Base-by-base conservation (phyloP, 106 monocot species). In the Phalaenopsis equestris region DNA sequence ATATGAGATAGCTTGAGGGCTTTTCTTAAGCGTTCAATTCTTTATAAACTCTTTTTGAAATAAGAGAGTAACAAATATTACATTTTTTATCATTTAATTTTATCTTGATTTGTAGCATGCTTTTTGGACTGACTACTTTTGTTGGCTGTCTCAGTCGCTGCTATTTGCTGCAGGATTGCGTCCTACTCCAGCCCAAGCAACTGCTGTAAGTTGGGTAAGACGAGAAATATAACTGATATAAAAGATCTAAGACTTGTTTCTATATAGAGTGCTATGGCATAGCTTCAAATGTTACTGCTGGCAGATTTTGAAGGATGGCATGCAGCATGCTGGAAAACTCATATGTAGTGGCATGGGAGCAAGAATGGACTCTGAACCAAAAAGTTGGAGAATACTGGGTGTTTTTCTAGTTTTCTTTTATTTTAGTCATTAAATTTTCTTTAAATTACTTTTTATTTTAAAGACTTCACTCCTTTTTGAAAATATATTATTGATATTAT, bases 321-420 rank as follows among this genome's bases (percentile, higher is more conserved):
- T 95, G 98, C 98, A 99, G 76, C 98, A 99, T 85, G 98, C 95
- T 8, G 98, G 98, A 58, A 99, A 95, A 85, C 86, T 99, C 49
- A 95, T 99, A 49, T 94, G 94, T 80, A 99, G 98, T 80, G 82
- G 84, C 81, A 91, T 99, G 98, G 98, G 98, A 68, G 94, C 98
- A 67, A 90, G 90, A 85, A 99, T 99, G 98, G 98, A 99, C 82
- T 85, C 98, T 61, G 98, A 99, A 78, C 98, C 98, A 46, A 99
- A 99, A 79, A 91, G 91, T 84, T 99, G 98, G 98, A 90, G 98
- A 75, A 99, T 99, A 87, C 81, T 99, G 43, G 98, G 98, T 95
- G 12, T 77, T 19, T 38, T 23, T 2, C 38, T 4, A 52, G n/a
- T 76, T 64, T 55, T 61, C 19, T n/a, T 39, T 70, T 82, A 36